These are phyloP conservation scores for Hymenoscyphus repandus DNA, from an alignment of 2,329 filamentous ascomycete species.

Conservation along the genomic window DNA sequence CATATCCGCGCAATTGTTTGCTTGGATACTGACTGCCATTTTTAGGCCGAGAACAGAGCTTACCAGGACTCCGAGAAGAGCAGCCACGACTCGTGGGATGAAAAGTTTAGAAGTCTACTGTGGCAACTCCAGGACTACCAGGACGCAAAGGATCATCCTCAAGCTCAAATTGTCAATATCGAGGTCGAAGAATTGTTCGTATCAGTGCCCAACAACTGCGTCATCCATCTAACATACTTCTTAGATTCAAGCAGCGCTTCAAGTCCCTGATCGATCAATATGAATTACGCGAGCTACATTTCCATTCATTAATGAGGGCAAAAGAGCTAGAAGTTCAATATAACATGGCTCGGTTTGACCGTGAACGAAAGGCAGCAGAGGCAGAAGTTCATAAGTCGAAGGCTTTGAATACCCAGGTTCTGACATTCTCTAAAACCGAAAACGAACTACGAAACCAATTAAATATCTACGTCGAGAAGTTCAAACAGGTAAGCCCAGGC, in stretches of 20 bases:
- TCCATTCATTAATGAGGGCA: conserved; percentile 83
- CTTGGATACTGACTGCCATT: conserved; percentile 20
- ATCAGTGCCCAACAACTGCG: not conserved
- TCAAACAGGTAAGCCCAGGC: conserved; percentile 78
- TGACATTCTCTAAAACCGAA: conserved; percentile 94
- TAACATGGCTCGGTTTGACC: conserved; percentile 81
- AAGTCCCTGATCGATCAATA: conserved; percentile 97
- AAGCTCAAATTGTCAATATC: conserved; percentile 75
- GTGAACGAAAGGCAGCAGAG: conserved; percentile 84
- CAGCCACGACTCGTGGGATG: conserved; percentile 77
- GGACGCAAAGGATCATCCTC: conserved; percentile 76
- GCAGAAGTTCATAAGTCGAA: conserved; percentile 73
- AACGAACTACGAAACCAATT: conserved; percentile 89
- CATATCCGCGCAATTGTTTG: conserved; percentile 6
- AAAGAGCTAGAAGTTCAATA: conserved; percentile 96
- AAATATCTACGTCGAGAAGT: conserved; percentile 98
- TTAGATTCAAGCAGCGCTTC: conserved; percentile 76
- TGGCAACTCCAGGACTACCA: conserved; percentile 85
- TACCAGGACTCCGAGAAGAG: conserved; percentile 80
- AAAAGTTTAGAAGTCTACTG: conserved; percentile 74
- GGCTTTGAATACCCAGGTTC: conserved; percentile 84
- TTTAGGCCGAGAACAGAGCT: conserved; percentile 85
- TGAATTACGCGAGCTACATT: conserved; percentile 90
- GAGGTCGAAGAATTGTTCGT: conserved; percentile 84
- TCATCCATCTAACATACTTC: conserved; percentile 33